Evolutionary conservation across 78 protist species (phyloP).

Genomic region (Anaeramoeba flamelloides): DNA sequence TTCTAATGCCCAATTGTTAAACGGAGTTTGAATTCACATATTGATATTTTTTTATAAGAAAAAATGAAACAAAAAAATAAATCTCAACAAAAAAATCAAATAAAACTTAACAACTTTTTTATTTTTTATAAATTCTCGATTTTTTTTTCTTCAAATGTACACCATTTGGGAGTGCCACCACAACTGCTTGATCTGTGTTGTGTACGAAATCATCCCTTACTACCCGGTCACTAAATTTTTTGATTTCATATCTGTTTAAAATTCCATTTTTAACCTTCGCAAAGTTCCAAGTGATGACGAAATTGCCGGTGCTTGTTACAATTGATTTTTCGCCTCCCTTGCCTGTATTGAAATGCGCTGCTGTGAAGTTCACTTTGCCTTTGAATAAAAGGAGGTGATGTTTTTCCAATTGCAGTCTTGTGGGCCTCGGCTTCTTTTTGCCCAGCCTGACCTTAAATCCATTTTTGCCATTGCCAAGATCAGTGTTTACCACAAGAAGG

Average conservation of each 20-base stretch:
- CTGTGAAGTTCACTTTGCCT: conserved; percentile 5
- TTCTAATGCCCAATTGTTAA: too few relatives aligned
- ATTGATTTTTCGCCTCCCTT: background rate
- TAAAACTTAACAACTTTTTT: too few relatives aligned
- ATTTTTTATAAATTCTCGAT: too few relatives aligned
- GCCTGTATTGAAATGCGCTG: conserved; percentile 2
- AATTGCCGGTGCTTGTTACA: background rate
- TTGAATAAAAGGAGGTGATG: background rate
- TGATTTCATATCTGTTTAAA: background rate
- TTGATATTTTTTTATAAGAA: too few relatives aligned
- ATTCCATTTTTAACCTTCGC: background rate
- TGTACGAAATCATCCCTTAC: background rate
- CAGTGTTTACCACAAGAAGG: background rate
- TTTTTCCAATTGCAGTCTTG: background rate
- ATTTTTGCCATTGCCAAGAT: background rate
- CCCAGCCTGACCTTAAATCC: background rate
- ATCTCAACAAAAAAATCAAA: too few relatives aligned
- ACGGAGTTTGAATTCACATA: too few relatives aligned
- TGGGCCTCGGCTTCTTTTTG: background rate
- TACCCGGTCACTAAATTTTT: background rate
- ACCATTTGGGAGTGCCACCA: background rate
- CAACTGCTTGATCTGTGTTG: background rate
- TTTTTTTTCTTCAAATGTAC: too few relatives aligned
- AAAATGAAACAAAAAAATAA: too few relatives aligned
- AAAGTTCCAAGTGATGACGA: conserved; percentile 2